These are phyloP conservation scores for Porodaedalea pini DNA, from an alignment of 1,284 basidiomycete species.

Conservation along the genomic window DNA sequence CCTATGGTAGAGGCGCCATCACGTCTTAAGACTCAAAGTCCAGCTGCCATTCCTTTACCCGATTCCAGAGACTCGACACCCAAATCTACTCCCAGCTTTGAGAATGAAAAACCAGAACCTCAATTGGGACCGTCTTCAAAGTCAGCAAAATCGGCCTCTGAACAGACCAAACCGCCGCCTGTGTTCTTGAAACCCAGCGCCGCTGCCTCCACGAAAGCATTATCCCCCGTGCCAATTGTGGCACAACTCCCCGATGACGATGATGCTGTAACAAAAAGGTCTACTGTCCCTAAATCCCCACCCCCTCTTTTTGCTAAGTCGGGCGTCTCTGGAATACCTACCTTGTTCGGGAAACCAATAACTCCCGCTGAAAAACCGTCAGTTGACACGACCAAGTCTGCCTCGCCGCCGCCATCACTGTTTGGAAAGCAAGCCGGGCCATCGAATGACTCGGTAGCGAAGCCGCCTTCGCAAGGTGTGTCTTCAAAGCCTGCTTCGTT, in stretches of 20 bases:
- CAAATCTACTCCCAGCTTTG: background rate
- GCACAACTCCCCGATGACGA: background rate
- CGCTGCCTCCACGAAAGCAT: background rate
- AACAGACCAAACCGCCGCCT: background rate
- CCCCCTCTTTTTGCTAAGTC: background rate
- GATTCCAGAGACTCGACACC: background rate
- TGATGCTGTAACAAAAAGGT: conserved; percentile 31
- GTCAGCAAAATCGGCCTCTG: background rate
- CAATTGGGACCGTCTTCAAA: background rate
- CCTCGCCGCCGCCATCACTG: background rate
- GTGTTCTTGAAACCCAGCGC: conserved; percentile 19
- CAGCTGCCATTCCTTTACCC: conserved; percentile 32
- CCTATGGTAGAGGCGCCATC: background rate
- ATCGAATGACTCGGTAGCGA: background rate
- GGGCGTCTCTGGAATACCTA: background rate
- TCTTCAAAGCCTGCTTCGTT: conserved; percentile 20
- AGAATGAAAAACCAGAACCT: background rate
- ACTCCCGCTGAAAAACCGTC: background rate
- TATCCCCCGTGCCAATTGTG: background rate
- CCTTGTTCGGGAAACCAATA: conserved; percentile 2
- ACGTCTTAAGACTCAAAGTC: conserved; percentile 23
- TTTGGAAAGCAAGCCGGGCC: background rate
- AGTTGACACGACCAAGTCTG: background rate
- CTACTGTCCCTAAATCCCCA: conserved; percentile 20
- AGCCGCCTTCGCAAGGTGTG: background rate